phyloP scores from a whole-genome alignment of 2,329 filamentous ascomycete species.

The Paecilomyces formosus region DNA sequence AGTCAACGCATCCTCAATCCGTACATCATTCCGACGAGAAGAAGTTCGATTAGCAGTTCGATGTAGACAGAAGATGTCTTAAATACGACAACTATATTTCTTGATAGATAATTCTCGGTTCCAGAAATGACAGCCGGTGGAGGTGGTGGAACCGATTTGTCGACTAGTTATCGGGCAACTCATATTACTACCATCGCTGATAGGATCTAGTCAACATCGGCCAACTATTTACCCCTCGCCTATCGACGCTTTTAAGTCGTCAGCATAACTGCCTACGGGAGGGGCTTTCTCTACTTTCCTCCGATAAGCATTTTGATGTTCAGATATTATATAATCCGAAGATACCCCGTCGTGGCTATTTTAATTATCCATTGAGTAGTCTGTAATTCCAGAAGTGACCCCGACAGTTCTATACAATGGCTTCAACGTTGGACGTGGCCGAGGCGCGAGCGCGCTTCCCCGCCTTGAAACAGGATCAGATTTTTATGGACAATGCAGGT shows the following conservation, averaged over 20 bases:
- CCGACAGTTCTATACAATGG: constrained; percentile 8
- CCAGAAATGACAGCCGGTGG: neutral
- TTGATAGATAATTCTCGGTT: neutral
- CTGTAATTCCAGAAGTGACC: neutral
- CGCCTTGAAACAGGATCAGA: constrained; percentile 57
- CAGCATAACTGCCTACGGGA: neutral
- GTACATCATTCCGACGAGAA: too few species aligned
- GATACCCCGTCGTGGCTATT: neutral
- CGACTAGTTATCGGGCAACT: neutral
- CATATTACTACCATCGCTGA: neutral
- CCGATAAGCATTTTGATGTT: neutral
- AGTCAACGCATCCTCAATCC: too few species aligned
- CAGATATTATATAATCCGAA: neutral
- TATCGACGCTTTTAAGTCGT: neutral
- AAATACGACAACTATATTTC: neutral
- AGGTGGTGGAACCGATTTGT: neutral
- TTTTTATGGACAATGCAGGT: constrained; percentile 65
- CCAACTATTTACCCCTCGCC: neutral
- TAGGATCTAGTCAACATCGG: neutral
- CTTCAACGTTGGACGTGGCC: constrained; percentile 46
- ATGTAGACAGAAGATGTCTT: too few species aligned
- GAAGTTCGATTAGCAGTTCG: too few species aligned
- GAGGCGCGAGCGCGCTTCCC: constrained; percentile 58
- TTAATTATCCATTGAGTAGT: neutral
- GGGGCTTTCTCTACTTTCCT: neutral